Evolutionary conservation across 83 land plant species (phyloP).

Genomic region (Thuja plicata): DNA sequence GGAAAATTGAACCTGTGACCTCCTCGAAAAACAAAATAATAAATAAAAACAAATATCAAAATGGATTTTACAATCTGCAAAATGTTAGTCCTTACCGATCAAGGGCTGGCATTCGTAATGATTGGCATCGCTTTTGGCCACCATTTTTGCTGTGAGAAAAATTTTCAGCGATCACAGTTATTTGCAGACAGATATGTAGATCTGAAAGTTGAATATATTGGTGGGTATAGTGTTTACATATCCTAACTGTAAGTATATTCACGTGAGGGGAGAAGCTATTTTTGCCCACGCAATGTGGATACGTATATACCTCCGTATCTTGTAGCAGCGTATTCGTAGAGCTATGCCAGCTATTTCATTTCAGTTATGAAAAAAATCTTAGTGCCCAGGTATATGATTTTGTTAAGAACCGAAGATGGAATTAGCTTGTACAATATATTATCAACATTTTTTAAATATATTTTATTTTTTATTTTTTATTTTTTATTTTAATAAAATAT

Average conservation of each 20-base stretch:
- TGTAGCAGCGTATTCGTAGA: background rate
- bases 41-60: background rate
- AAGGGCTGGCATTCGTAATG: constrained; percentile 14
- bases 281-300: background rate
- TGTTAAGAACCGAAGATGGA: no score
- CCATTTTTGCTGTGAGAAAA: background rate
- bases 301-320: background rate
- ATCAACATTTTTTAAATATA: no score
- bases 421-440: no score
- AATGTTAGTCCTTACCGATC: background rate
- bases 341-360: background rate
- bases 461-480: no score
- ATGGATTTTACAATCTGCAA: background rate
- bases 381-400: no score
- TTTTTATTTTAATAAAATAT: no score
- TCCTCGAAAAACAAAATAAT: background rate
- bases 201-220: background rate
- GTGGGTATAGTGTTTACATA: background rate
- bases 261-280: background rate
- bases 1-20: background rate
- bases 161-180: background rate
- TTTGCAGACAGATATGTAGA: background rate
- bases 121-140: background rate
- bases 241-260: background rate
- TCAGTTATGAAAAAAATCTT: background rate